A percentile compares a stretch with the other conserved stretches of the same genome.
Evolutionary conservation across 2,329 filamentous ascomycete species (phyloP).

Genomic region (Paraphaeosphaeria minitans): DNA sequence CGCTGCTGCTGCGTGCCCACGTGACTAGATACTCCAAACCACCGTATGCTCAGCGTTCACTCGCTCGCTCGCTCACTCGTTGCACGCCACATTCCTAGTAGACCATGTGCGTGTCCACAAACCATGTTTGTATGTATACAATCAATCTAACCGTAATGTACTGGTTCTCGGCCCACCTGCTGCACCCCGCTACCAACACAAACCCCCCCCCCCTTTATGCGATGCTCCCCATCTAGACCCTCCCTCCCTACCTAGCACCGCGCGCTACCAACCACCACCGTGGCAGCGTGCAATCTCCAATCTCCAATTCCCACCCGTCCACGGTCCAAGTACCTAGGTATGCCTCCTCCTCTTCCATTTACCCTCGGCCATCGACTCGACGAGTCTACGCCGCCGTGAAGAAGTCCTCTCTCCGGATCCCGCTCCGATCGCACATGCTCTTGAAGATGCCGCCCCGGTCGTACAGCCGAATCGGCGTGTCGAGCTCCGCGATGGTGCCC

Average conservation of each 20-base stretch:
- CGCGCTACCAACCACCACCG: not conserved
- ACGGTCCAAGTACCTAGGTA: too few relatives aligned
- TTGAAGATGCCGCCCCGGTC: slow-evolving; percentile 78
- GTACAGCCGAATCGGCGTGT: slow-evolving; percentile 75
- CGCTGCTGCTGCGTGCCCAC: too few relatives aligned
- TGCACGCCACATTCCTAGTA: not conserved
- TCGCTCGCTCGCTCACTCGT: too few relatives aligned
- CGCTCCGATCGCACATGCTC: slow-evolving; percentile 86
- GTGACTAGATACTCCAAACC: too few relatives aligned
- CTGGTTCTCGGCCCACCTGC: not conserved
- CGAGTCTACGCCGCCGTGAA: too few relatives aligned
- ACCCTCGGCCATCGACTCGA: not conserved
- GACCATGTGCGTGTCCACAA: too few relatives aligned
- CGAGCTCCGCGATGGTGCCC: slow-evolving; percentile 85
- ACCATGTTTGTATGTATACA: not conserved
- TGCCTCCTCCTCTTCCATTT: not conserved
- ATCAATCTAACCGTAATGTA: not conserved
- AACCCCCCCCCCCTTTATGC: not conserved
- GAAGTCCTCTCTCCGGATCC: slow-evolving; percentile 66
- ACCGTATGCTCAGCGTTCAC: too few relatives aligned
- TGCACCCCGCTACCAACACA: not conserved
- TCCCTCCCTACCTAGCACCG: too few relatives aligned
- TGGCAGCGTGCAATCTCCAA: not conserved
- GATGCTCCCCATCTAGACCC: not conserved
- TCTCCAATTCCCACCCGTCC: not conserved